These are phyloP conservation scores for Aspergillus leporis DNA, from an alignment of 495 filamentous ascomycete species.

Conservation along the genomic window DNA sequence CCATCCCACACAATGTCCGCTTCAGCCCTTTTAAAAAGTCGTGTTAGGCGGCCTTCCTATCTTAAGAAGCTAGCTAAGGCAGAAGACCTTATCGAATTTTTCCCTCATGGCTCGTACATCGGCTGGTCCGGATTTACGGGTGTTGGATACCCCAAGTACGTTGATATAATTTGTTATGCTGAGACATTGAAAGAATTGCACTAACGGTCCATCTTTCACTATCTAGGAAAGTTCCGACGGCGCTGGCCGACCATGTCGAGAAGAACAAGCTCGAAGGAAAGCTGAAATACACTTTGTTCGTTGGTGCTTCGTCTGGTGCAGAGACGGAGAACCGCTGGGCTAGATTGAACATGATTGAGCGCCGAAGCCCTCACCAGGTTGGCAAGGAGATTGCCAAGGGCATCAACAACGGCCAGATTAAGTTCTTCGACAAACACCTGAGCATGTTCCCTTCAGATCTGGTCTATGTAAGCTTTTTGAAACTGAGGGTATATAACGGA, in stretches of 20 bases:
- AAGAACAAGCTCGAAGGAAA: constrained; percentile 83
- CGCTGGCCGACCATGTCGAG: constrained; percentile 86
- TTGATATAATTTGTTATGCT: constrained; percentile 8
- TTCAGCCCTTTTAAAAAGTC: constrained; percentile 73
- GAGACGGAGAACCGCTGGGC: constrained; percentile 95
- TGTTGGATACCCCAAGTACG: constrained; percentile 86
- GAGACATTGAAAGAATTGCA: neutral
- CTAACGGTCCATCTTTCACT: constrained; percentile 4
- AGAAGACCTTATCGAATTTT: constrained; percentile 76
- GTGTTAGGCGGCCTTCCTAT: constrained; percentile 73
- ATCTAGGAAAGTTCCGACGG: constrained; percentile 75
- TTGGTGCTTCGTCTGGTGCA: constrained; percentile 83
- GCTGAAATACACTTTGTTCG: constrained; percentile 82
- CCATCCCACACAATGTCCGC: constrained; percentile 43
- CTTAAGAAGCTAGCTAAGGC: constrained; percentile 76
- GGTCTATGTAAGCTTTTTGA: constrained; percentile 61
- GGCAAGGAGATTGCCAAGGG: constrained; percentile 90
- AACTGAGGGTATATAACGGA: neutral
- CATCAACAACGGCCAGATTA: constrained; percentile 85
- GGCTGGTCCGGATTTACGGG: constrained; percentile 93
- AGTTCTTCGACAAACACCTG: constrained; percentile 91
- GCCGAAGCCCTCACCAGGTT: constrained; percentile 83
- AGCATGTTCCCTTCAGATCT: constrained; percentile 91
- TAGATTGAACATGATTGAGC: constrained; percentile 81
- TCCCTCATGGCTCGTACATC: constrained; percentile 80